These are phyloP conservation scores for Geotrichum cucujoidarum DNA, from an alignment of 1,139 yeast species.

Conservation along the genomic window DNA sequence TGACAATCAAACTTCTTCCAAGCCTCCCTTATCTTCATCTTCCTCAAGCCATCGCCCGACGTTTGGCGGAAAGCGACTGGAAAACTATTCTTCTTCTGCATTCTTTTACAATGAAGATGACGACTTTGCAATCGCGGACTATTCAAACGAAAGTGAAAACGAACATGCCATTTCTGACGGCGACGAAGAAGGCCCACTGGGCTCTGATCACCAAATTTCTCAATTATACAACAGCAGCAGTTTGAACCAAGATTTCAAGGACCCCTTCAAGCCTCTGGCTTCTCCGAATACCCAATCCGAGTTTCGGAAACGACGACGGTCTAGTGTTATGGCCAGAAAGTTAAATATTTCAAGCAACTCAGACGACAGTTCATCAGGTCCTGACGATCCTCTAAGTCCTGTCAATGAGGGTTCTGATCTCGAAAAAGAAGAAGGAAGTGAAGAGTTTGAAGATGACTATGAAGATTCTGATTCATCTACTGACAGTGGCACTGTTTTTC, in stretches of 20 bases:
- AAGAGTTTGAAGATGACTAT: conserved; percentile 9
- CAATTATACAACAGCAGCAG: neutral
- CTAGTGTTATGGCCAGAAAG: neutral
- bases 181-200: too few species aligned
- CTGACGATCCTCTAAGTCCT: neutral
- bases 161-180: too few species aligned
- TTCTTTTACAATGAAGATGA: conserved; percentile 2
- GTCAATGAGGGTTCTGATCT: neutral
- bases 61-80: conserved; percentile 17
- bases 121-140: conserved; percentile 11
- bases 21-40: neutral
- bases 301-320: neutral
- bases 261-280: too few species aligned
- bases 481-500: conserved; percentile 11
- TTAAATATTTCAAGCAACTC: neutral
- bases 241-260: neutral
- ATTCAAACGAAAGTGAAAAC: conserved; percentile 10
- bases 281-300: neutral
- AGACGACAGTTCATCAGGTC: neutral
- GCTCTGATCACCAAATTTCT: conserved; percentile 4
- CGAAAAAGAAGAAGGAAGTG: conserved; percentile 1
- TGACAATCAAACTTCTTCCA: neutral
- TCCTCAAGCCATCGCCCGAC: neutral
- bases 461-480: conserved; percentile 17
- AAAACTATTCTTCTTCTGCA: conserved; percentile 8